Conservation (phyloP, 192 early-diverging fungal genomes). For the Cetraspora pellucida region DNA sequence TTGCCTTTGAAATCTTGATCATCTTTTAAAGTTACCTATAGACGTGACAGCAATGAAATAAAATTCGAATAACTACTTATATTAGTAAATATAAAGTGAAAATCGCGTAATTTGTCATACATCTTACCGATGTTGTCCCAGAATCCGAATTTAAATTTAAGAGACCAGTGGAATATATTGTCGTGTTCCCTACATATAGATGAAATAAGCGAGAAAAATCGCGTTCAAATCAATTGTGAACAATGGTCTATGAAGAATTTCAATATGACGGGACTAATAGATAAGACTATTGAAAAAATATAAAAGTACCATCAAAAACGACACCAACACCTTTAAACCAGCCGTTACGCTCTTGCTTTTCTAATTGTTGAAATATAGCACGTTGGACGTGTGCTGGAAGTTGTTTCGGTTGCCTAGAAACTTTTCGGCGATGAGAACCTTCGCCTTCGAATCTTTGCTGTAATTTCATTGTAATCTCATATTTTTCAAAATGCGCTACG, state of each 20-base stretch:
- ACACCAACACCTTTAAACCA: slow-evolving; percentile 12
- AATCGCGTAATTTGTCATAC: neutral
- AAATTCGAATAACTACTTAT: neutral
- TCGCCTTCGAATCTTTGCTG: neutral
- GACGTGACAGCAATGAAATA: neutral
- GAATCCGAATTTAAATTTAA: slow-evolving; percentile 4
- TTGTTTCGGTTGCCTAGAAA: neutral
- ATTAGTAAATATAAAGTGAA: neutral
- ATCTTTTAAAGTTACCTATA: slow-evolving; percentile 23
- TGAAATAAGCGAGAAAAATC: neutral
- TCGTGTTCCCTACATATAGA: neutral
- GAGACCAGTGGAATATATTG: neutral
- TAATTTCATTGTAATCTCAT: slow-evolving; percentile 5
- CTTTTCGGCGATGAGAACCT: neutral
- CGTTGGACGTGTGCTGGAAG: neutral
- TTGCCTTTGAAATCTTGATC: slow-evolving; percentile 19
- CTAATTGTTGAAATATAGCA: slow-evolving; percentile 21
- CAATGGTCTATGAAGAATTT: too few relatives aligned
- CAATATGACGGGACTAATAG: too few relatives aligned
- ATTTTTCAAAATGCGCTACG: slow-evolving; percentile 7
- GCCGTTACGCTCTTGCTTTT: slow-evolving; percentile 21
- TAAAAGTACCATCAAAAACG: slow-evolving; percentile 9
- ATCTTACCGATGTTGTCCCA: slow-evolving; percentile 10
- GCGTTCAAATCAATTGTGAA: neutral
- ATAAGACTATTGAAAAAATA: neutral